Conservation (phyloP, 768 basidiomycete species). For the Russula griseocarnosa region DNA sequence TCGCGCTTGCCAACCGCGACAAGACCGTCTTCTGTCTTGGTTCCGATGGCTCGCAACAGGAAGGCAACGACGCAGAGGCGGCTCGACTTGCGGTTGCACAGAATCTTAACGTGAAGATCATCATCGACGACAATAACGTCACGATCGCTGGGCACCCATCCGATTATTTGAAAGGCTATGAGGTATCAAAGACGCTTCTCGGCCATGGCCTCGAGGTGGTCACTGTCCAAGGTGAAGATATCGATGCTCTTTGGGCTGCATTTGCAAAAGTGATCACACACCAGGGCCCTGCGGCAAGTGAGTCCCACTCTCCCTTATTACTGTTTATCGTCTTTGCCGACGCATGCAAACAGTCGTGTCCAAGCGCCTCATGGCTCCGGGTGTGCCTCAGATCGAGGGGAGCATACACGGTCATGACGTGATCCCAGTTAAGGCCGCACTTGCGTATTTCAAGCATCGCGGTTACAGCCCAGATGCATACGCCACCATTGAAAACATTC, state of each 20-base stretch:
- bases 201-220: constrained; percentile 82
- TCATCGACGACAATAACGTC: constrained; percentile 89
- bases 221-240: constrained; percentile 70
- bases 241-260: constrained; percentile 72
- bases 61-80: constrained; percentile 88
- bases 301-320: constrained; percentile 26
- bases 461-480: constrained; percentile 47
- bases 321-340: not conserved
- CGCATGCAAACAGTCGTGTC: constrained; percentile 48
- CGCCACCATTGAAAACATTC: constrained; percentile 46
- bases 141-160: constrained; percentile 92
- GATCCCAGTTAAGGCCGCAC: constrained; percentile 74
- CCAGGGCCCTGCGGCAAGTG: constrained; percentile 76
- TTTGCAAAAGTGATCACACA: constrained; percentile 52
- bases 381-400: constrained; percentile 67
- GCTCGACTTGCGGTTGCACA: constrained; percentile 84
- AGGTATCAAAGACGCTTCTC: constrained; percentile 62
- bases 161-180: constrained; percentile 77
- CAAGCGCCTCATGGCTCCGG: constrained; percentile 51
- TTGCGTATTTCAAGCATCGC: constrained; percentile 64
- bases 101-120: constrained; percentile 74
- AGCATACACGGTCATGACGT: constrained; percentile 80
- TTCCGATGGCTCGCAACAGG: constrained; percentile 88
- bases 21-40: constrained; percentile 80
- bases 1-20: constrained; percentile 72